Percentiles rank a stretch among this genome's conserved stretches.
Evolutionary conservation across 2,329 filamentous ascomycete genomes (phyloP).

Genomic region (Sclerotinia sclerotiorum): DNA sequence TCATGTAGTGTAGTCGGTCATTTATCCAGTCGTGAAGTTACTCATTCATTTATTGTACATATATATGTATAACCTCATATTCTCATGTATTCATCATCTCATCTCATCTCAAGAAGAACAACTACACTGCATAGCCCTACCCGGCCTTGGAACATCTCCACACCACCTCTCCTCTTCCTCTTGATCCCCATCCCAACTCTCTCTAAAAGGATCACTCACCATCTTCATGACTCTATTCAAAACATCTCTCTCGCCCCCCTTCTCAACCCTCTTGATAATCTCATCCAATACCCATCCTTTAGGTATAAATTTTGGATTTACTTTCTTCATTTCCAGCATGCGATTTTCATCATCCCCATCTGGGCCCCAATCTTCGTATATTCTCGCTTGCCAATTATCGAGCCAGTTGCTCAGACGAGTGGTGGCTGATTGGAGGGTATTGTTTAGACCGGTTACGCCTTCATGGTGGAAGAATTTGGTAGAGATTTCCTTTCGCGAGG

Average conservation of each 20-base stretch:
- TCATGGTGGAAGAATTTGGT: constrained; percentile 78
- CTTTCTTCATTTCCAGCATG: constrained; percentile 71
- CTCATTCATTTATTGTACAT: not conserved
- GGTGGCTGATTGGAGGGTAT: constrained; percentile 63
- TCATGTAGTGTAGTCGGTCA: not conserved
- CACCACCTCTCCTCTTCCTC: constrained; percentile 77
- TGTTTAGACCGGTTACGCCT: constrained; percentile 56
- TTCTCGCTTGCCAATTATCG: constrained; percentile 68
- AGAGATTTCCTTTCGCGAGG: constrained; percentile 63
- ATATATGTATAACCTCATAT: not conserved
- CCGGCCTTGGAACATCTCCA: constrained; percentile 76
- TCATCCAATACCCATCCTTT: constrained; percentile 93
- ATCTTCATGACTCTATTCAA: constrained; percentile 78
- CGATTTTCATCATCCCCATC: constrained; percentile 55
- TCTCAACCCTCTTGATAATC: constrained; percentile 84
- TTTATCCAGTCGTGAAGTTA: not conserved
- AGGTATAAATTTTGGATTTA: constrained; percentile 92
- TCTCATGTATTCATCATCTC: not conserved
- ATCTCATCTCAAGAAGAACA: constrained; percentile 70
- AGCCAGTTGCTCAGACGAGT: constrained; percentile 76
- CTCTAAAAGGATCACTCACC: constrained; percentile 80
- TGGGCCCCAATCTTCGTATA: constrained; percentile 74
- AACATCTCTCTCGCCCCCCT: constrained; percentile 76
- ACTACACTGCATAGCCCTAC: constrained; percentile 87
- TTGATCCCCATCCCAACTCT: constrained; percentile 71